Conservation (phyloP, 768 basidiomycete genomes). For the Kondoa subrosea region DNA sequence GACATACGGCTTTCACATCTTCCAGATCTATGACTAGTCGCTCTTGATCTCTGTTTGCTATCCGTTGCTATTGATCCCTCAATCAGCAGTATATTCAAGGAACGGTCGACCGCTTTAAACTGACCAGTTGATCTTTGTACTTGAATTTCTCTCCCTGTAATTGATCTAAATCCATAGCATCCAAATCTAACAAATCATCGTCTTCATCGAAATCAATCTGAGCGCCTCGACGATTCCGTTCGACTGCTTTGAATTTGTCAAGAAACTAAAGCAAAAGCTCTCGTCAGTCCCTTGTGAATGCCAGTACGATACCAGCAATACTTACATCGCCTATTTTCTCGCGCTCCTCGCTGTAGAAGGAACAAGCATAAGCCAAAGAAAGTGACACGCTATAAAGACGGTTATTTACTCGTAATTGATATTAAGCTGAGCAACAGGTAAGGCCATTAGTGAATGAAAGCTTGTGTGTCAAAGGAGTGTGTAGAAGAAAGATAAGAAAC, state of each 20-base stretch:
- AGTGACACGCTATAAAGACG: not conserved
- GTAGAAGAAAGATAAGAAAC: too few species aligned
- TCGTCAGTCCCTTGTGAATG: too few species aligned
- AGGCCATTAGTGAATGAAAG: too few species aligned
- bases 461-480: too few species aligned
- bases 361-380: not conserved
- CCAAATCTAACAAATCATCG: conserved; percentile 13
- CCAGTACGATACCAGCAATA: too few species aligned
- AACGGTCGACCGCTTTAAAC: conserved; percentile 25
- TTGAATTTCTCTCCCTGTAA: conserved; percentile 35
- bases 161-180: conserved; percentile 14
- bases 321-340: not conserved
- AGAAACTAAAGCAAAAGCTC: not conserved
- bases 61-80: conserved; percentile 51
- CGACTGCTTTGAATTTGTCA: not conserved
- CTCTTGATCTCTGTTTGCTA: conserved; percentile 84
- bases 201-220: conserved; percentile 8
- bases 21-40: conserved; percentile 76
- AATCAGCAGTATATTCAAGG: conserved; percentile 7
- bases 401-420: not conserved
- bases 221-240: not conserved
- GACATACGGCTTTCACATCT: conserved; percentile 56
- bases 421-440: not conserved
- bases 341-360: not conserved
- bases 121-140: conserved; percentile 69